Evolutionary conservation across 192 early-diverging fungal species (phyloP).

Genomic region (Dispira simplex): DNA sequence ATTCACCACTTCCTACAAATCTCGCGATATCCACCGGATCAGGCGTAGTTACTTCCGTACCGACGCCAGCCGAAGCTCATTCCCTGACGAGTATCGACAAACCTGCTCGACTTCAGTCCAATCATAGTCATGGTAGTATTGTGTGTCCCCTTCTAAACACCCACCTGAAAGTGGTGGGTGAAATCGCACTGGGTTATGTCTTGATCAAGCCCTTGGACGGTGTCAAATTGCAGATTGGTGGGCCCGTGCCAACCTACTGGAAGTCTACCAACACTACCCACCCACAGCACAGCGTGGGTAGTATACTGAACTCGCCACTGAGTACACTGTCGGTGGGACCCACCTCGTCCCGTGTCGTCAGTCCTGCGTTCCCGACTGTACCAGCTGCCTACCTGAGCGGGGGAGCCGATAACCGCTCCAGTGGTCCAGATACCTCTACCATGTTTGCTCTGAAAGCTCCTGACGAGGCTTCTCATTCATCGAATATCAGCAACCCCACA

Average conservation of each 20-base stretch:
- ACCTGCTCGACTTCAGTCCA: too few species aligned
- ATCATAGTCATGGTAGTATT: constrained; percentile 12
- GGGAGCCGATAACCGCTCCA: background rate
- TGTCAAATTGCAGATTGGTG: constrained; percentile 81
- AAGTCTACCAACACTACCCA: constrained; percentile 73
- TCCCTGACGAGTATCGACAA: too few species aligned
- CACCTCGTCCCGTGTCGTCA: background rate
- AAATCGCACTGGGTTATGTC: constrained; percentile 67
- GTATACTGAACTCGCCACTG: background rate
- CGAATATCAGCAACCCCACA: too few species aligned
- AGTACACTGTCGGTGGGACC: background rate
- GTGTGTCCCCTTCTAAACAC: constrained; percentile 73
- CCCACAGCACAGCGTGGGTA: constrained; percentile 12
- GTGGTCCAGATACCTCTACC: too few species aligned
- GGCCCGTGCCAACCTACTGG: constrained; percentile 97
- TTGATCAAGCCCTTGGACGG: constrained; percentile 81
- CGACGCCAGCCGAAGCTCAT: too few species aligned
- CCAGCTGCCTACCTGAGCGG: background rate
- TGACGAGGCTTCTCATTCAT: too few species aligned
- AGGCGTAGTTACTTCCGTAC: too few species aligned
- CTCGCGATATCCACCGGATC: too few species aligned
- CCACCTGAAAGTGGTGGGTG: constrained; percentile 83
- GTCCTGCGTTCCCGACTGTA: background rate
- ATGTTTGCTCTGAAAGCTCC: too few species aligned
- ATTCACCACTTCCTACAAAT: too few species aligned